A percentile compares a stretch with the other conserved stretches of the same genome.
Conservation (phyloP, 176 grass and related monocot genomes). For the Rhynchospora tenuis region DNA sequence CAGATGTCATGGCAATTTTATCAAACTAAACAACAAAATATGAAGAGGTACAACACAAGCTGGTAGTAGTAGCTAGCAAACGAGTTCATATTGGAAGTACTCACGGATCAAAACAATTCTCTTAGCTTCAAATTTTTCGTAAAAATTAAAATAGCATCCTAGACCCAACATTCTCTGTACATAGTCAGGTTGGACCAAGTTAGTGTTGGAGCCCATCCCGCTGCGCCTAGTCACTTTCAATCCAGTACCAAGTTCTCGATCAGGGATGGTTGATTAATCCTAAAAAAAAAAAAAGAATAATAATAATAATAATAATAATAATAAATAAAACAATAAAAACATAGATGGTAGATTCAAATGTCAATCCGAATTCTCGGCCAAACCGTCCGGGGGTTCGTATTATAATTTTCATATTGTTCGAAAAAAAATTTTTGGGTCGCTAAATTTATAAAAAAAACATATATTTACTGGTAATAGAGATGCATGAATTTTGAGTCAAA, state of each 20-base stretch:
- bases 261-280: background rate
- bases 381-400: background rate
- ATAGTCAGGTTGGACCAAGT: background rate
- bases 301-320: too few species aligned
- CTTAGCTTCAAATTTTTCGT: background rate
- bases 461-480: too few species aligned
- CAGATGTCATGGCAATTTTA: background rate
- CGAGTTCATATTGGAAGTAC: background rate
- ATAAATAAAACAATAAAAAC: too few species aligned
- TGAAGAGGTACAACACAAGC: background rate
- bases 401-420: background rate
- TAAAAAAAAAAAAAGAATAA: too few species aligned
- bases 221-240: slow-evolving; percentile 12
- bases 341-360: background rate
- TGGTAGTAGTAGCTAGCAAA: background rate
- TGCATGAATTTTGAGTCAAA: too few species aligned
- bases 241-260: background rate
- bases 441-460: too few species aligned
- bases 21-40: background rate
- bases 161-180: slow-evolving; percentile 1
- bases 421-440: background rate
- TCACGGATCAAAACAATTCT: background rate
- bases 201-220: background rate
- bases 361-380: background rate
- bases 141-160: background rate